Evolutionary conservation across 305 asterid species (phyloP).

Genomic region (Fraxinus sp.): DNA sequence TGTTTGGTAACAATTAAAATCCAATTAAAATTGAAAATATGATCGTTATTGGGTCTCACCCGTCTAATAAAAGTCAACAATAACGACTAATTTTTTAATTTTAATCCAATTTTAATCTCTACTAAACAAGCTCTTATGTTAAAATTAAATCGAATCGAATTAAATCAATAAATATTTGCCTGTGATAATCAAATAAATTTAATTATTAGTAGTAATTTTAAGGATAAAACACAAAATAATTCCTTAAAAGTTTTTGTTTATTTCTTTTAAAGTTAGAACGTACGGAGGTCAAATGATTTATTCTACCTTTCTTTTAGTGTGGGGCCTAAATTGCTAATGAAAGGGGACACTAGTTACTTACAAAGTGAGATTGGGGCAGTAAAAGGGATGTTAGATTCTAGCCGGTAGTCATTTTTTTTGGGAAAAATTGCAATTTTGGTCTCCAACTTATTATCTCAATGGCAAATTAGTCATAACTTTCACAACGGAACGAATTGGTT

Average conservation of each 20-base stretch:
- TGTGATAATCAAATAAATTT: neutral
- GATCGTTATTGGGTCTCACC: too few species aligned
- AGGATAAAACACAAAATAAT: neutral
- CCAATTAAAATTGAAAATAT: too few species aligned
- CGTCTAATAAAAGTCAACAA: too few species aligned
- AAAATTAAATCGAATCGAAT: too few species aligned
- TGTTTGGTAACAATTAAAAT: too few species aligned
- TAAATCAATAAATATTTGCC: neutral
- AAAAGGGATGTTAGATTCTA: neutral
- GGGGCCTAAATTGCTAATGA: neutral
- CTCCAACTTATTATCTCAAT: neutral
- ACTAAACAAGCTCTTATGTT: too few species aligned
- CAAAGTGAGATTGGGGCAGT: neutral
- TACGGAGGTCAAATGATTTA: neutral
- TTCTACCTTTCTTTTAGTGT: neutral
- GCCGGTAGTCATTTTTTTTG: neutral
- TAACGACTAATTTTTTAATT: too few species aligned
- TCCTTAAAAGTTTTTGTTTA: neutral
- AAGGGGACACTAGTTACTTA: neutral
- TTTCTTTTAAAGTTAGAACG: neutral
- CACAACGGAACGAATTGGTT: neutral
- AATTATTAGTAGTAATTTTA: neutral
- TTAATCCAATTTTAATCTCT: too few species aligned
- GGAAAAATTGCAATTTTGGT: neutral
- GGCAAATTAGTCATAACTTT: neutral